Percentiles rank a stretch among this genome's conserved stretches.
phyloP scores from a whole-genome alignment of 805 yeast species.

The Kluyveromyces wickerhamii region DNA sequence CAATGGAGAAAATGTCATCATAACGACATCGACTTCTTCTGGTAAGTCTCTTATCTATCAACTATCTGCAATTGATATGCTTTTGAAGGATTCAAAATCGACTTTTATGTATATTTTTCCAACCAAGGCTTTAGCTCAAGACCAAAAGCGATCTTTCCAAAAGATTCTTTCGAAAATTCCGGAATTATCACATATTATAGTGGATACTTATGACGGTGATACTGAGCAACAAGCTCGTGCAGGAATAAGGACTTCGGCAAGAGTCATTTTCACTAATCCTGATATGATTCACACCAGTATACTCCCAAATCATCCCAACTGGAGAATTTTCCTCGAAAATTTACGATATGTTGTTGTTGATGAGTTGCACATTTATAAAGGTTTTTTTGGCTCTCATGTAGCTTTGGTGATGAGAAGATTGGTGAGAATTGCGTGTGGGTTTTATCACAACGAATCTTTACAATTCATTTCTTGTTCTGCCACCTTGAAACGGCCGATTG shows the following conservation, averaged over 20 bases:
- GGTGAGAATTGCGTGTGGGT: conserved; percentile 41
- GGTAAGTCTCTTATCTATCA: conserved; percentile 94
- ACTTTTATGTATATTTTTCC: conserved; percentile 90
- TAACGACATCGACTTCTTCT: conserved; percentile 92
- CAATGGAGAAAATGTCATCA: conserved; percentile 59
- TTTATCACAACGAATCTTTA: conserved; percentile 37
- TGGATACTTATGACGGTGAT: conserved; percentile 91
- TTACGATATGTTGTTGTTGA: conserved; percentile 72
- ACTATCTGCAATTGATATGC: conserved; percentile 57
- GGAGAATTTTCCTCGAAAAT: conserved; percentile 61
- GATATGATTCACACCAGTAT: conserved; percentile 85
- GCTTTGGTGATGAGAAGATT: conserved; percentile 76
- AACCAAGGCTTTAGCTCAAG: conserved; percentile 96
- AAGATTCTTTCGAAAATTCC: conserved; percentile 48
- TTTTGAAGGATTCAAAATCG: conserved; percentile 33
- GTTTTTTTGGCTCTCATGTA: conserved; percentile 90
- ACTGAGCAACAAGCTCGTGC: conserved; percentile 54
- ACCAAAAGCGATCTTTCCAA: conserved; percentile 76
- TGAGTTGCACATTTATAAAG: conserved; percentile 81
- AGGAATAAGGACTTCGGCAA: conserved; percentile 51
- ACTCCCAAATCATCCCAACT: conserved; percentile 65
- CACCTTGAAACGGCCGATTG: conserved; percentile 65
- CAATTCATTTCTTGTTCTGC: conserved; percentile 90
- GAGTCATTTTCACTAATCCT: conserved; percentile 88
- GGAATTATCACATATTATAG: conserved; percentile 36